Percentiles rank a stretch among this genome's conserved stretches.
Evolutionary conservation across 495 filamentous ascomycete species (phyloP).

Genomic region (Neurospora sp.): DNA sequence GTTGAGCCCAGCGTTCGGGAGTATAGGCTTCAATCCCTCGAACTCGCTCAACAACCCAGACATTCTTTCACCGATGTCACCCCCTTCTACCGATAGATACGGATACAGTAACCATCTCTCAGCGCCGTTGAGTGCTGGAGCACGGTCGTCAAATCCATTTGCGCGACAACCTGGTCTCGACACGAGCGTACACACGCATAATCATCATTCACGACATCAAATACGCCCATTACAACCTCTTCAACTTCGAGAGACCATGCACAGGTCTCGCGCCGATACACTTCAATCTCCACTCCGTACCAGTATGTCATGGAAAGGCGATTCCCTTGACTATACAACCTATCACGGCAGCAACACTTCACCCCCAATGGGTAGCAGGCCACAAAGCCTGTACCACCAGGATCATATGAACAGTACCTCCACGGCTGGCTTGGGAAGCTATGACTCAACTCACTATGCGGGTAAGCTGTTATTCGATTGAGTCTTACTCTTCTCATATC

Average conservation of each 20-base stretch:
- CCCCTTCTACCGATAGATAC: slow-evolving; percentile 40
- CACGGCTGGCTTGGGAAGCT: slow-evolving; percentile 25
- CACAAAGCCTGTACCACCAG: slow-evolving; percentile 26
- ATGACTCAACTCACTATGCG: slow-evolving; percentile 43
- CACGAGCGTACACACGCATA: slow-evolving; percentile 37
- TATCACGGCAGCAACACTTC: slow-evolving; percentile 33
- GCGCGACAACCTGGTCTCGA: slow-evolving; percentile 40
- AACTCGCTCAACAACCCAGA: slow-evolving; percentile 37
- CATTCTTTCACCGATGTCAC: slow-evolving; percentile 44
- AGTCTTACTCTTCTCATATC: neutral
- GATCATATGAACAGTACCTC: slow-evolving; percentile 17
- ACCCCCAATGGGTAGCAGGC: slow-evolving; percentile 34
- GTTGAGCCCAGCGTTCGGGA: slow-evolving; percentile 51
- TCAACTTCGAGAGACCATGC: slow-evolving; percentile 49
- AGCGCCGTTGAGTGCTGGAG: slow-evolving; percentile 34
- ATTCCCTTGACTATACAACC: slow-evolving; percentile 45
- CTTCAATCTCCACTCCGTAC: slow-evolving; percentile 49
- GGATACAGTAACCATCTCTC: slow-evolving; percentile 42
- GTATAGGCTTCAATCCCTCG: slow-evolving; percentile 47
- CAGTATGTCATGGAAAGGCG: slow-evolving; percentile 53
- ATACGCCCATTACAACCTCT: slow-evolving; percentile 45
- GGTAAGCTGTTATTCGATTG: slow-evolving; percentile 27
- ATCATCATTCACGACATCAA: slow-evolving; percentile 28
- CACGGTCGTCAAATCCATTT: slow-evolving; percentile 48
- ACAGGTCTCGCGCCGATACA: slow-evolving; percentile 48